Percentiles rank a stretch among this genome's conserved stretches.
These are phyloP conservation scores for Mycena amicta DNA, from an alignment of 768 basidiomycete species.

Conservation along the genomic window DNA sequence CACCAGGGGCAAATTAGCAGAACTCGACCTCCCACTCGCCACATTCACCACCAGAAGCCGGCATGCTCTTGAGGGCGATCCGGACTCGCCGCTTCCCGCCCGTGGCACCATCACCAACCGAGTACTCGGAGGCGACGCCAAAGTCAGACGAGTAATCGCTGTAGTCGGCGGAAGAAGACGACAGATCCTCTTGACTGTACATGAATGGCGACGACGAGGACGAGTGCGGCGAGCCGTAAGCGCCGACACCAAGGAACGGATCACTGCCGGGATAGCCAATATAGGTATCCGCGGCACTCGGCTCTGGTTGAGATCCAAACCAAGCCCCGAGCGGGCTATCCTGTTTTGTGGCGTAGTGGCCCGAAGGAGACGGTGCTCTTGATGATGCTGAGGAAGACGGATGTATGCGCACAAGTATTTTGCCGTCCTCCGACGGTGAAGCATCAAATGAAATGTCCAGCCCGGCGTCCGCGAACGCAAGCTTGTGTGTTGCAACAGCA, in stretches of 20 bases:
- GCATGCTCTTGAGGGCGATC: slow-evolving; percentile 68
- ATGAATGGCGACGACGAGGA: slow-evolving; percentile 38
- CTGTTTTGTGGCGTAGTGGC: slow-evolving; percentile 13
- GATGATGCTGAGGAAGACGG: slow-evolving; percentile 52
- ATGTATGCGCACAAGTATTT: slow-evolving; percentile 75
- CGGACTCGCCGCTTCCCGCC: slow-evolving; percentile 58
- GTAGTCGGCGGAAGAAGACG: slow-evolving; percentile 26
- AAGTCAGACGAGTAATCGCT: slow-evolving; percentile 36
- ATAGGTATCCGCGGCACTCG: slow-evolving; percentile 38
- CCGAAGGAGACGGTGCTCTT: slow-evolving; percentile 38
- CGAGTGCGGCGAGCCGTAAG: slow-evolving; percentile 39
- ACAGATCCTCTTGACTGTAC: slow-evolving; percentile 35
- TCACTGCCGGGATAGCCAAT: slow-evolving; percentile 36
- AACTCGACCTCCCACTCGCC: slow-evolving; percentile 82
- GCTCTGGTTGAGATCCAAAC: slow-evolving; percentile 27
- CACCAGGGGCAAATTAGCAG: slow-evolving; percentile 57
- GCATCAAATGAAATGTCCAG: slow-evolving; percentile 78
- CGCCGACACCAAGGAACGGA: slow-evolving; percentile 63
- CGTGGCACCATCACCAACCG: slow-evolving; percentile 34
- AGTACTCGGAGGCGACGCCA: slow-evolving; percentile 42
- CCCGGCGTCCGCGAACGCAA: slow-evolving; percentile 61
- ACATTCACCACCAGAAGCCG: slow-evolving; percentile 62
- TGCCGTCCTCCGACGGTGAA: slow-evolving; percentile 62
- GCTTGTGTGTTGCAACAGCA: slow-evolving; percentile 44
- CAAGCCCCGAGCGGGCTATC: slow-evolving; percentile 27